A percentile compares a stretch with the other conserved stretches of the same genome.
These are phyloP conservation scores for Suhomyces coccinellae DNA, from an alignment of 1,139 yeast genomes.

Conservation along the genomic window DNA sequence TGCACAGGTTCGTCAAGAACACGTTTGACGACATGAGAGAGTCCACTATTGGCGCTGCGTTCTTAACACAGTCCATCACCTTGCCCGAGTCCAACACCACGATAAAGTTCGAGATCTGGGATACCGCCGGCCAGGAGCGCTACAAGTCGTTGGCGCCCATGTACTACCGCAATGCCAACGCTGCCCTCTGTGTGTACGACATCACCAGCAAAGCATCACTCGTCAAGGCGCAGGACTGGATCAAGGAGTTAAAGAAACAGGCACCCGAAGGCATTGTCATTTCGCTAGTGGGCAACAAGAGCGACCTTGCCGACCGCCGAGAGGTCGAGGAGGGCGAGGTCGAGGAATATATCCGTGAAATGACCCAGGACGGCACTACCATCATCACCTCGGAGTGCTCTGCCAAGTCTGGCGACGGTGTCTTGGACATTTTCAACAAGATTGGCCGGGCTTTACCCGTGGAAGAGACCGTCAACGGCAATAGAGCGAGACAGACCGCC, in stretches of 20 bases:
- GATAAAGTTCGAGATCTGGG: constrained; percentile 50
- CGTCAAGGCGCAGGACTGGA: constrained; percentile 93
- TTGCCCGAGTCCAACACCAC: constrained; percentile 17
- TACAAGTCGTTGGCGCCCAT: constrained; percentile 50
- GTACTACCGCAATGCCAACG: constrained; percentile 49
- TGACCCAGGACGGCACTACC: constrained; percentile 30
- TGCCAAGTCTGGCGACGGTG: constrained; percentile 50
- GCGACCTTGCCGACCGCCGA: constrained; percentile 60
- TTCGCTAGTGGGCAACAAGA: constrained; percentile 40
- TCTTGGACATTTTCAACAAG: constrained; percentile 42
- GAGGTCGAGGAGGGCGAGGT: constrained; percentile 47
- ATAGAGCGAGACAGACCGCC: constrained; percentile 28
- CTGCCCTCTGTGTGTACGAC: constrained; percentile 32
- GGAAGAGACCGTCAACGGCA: constrained; percentile 34
- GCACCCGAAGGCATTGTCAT: constrained; percentile 77
- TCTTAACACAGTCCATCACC: constrained; percentile 78
- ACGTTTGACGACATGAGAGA: constrained; percentile 93
- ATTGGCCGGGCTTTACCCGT: constrained; percentile 48
- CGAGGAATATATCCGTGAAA: constrained; percentile 33
- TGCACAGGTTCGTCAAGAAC: constrained; percentile 54
- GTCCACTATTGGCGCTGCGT: constrained; percentile 97
- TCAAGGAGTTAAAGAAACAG: constrained; percentile 88
- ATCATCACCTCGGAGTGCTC: constrained; percentile 45
- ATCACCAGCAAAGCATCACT: constrained; percentile 60
- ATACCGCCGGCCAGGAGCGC: constrained; percentile 55